phyloP scores from a whole-genome alignment of 1,139 yeast genomes.

The Pichia sp. region DNA sequence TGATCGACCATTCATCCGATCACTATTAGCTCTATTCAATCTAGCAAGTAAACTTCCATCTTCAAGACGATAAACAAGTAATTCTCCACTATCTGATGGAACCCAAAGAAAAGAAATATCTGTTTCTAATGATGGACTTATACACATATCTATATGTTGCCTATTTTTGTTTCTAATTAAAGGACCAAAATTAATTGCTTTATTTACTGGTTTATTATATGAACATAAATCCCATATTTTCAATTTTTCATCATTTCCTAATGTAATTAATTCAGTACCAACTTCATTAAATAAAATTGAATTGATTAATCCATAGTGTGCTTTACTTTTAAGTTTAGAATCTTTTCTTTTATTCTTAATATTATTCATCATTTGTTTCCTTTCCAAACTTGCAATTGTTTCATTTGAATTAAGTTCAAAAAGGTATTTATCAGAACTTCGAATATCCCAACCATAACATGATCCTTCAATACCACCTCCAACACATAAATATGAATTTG shows the following conservation, averaged over 20 bases:
- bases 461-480: slow-evolving; percentile 77
- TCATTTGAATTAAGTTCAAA: slow-evolving; percentile 45
- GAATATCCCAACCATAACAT: slow-evolving; percentile 65
- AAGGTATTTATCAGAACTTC: slow-evolving; percentile 61
- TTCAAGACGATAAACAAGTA: slow-evolving; percentile 53
- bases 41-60: slow-evolving; percentile 61
- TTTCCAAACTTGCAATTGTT: slow-evolving; percentile 17
- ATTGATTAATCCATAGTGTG: slow-evolving; percentile 72
- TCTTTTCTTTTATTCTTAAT: slow-evolving; percentile 21
- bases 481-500: slow-evolving; percentile 52
- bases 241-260: slow-evolving; percentile 74
- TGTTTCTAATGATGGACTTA: slow-evolving; percentile 42
- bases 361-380: slow-evolving; percentile 28
- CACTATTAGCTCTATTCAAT: slow-evolving; percentile 20
- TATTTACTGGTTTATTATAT: slow-evolving; percentile 46
- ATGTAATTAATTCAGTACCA: slow-evolving; percentile 54
- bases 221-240: slow-evolving; percentile 65
- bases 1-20: slow-evolving; percentile 16
- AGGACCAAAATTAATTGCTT: slow-evolving; percentile 72
- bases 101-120: slow-evolving; percentile 54
- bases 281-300: slow-evolving; percentile 64
- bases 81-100: slow-evolving; percentile 77
- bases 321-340: slow-evolving; percentile 32
- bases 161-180: slow-evolving; percentile 59
- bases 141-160: slow-evolving; percentile 41